A percentile compares a stretch with the other conserved stretches of the same genome.
These are phyloP conservation scores for Paramecium sexaurelia DNA, from an alignment of 73 alveolate genomes.

Conservation along the genomic window DNA sequence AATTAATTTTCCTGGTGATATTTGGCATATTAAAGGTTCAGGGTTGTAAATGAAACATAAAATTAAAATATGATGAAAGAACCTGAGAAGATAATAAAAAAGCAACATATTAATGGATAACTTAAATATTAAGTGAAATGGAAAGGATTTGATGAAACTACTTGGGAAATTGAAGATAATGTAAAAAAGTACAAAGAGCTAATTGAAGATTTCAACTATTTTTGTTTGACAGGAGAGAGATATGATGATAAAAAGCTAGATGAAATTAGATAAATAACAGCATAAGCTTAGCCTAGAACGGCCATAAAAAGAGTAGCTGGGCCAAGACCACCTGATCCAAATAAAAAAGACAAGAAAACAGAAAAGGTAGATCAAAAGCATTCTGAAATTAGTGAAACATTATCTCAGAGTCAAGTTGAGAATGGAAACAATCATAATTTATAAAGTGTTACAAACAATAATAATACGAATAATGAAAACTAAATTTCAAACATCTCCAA, in stretches of 20 bases:
- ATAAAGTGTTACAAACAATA: neutral
- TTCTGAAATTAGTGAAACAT: neutral
- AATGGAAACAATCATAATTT: neutral
- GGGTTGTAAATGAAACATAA: neutral
- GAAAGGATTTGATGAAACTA: conserved; percentile 42
- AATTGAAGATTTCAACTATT: conserved; percentile 22
- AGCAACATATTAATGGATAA: neutral
- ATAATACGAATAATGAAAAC: neutral
- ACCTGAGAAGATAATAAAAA: conserved; percentile 31
- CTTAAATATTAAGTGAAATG: conserved; percentile 19
- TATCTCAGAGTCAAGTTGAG: neutral
- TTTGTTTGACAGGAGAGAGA: conserved; percentile 41
- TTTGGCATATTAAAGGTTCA: conserved; percentile 1
- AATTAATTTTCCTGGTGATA: neutral
- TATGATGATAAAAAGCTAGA: conserved; percentile 34
- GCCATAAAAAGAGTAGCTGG: conserved; percentile 34
- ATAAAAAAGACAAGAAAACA: neutral
- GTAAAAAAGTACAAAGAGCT: conserved; percentile 2
- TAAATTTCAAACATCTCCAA: neutral
- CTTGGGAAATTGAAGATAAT: conserved; percentile 43
- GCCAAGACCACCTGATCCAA: conserved; percentile 6
- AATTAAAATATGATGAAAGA: conserved; percentile 24
- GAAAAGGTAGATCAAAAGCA: neutral
- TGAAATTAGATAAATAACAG: conserved; percentile 4
- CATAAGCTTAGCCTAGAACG: neutral